Conservation (phyloP, 1,284 basidiomycete species). For the Irpex sp. region DNA sequence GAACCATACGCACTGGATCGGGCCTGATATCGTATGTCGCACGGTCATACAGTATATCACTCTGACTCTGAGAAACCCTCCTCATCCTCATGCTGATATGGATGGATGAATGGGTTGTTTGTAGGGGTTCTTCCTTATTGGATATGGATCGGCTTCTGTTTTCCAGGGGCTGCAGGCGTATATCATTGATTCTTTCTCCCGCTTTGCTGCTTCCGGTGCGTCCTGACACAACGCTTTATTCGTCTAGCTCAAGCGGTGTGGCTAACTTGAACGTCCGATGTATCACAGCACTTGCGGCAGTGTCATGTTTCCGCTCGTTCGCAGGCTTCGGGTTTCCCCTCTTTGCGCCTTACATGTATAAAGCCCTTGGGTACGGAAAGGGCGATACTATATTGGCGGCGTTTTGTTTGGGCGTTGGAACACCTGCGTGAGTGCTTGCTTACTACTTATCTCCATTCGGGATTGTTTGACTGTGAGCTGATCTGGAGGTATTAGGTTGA, state of each 20-base stretch:
- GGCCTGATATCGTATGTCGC: constrained; percentile 50
- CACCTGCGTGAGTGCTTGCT: constrained; percentile 48
- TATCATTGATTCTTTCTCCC: constrained; percentile 60
- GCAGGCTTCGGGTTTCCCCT: constrained; percentile 66
- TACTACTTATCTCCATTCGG: background rate
- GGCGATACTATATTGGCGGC: constrained; percentile 59
- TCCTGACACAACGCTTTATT: background rate
- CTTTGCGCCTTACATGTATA: constrained; percentile 64
- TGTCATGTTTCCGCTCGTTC: constrained; percentile 51
- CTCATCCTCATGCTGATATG: too few relatives aligned
- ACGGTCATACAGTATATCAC: background rate
- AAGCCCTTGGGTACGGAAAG: constrained; percentile 55
- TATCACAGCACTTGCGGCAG: constrained; percentile 50
- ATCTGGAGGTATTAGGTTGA: constrained; percentile 31
- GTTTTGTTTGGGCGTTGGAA: constrained; percentile 50
- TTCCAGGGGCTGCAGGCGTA: constrained; percentile 61
- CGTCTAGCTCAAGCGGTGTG: too few relatives aligned
- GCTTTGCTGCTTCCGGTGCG: constrained; percentile 59
- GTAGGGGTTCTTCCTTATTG: constrained; percentile 53
- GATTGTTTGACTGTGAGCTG: background rate
- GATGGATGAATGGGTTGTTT: background rate
- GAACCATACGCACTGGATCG: constrained; percentile 57
- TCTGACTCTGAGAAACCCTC: too few relatives aligned
- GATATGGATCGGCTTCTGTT: constrained; percentile 46
- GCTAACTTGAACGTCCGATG: background rate